phyloP scores from a whole-genome alignment of 1,139 yeast genomes.

The Oligophagozyma castellii region DNA sequence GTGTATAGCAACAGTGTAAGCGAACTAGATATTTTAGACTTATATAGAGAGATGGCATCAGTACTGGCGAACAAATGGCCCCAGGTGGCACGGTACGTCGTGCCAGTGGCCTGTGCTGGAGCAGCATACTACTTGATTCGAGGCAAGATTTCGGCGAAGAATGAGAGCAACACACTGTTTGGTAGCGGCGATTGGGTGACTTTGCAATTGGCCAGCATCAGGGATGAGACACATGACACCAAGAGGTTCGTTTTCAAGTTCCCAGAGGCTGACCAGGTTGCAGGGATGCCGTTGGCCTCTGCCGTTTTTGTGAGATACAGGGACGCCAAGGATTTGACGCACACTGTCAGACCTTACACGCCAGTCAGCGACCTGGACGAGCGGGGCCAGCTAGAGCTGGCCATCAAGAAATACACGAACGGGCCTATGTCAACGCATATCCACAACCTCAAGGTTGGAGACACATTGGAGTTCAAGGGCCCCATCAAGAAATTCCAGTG shows the following conservation, averaged over 20 bases:
- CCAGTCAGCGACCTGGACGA: slow-evolving; percentile 64
- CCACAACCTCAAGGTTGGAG: slow-evolving; percentile 57
- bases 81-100: slow-evolving; percentile 2
- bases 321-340: slow-evolving; percentile 72
- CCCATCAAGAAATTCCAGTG: slow-evolving; percentile 89
- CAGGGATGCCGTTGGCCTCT: slow-evolving; percentile 77
- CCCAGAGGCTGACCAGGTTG: slow-evolving; percentile 48
- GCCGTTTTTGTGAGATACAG: slow-evolving; percentile 69
- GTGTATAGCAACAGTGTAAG: no score
- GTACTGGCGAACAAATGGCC: slow-evolving; percentile 30
- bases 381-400: slow-evolving; percentile 65
- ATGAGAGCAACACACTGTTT: slow-evolving; percentile 41
- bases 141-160: slow-evolving; percentile 14
- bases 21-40: no score
- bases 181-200: slow-evolving; percentile 76
- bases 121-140: slow-evolving; percentile 13
- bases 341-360: slow-evolving; percentile 93
- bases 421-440: slow-evolving; percentile 81
- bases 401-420: slow-evolving; percentile 68
- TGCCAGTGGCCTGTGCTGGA: no score
- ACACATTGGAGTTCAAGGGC: slow-evolving; percentile 84
- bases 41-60: no score
- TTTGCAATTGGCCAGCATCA: slow-evolving; percentile 42
- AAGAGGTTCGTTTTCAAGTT: slow-evolving; percentile 61
- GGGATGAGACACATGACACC: slow-evolving; percentile 44